Evolutionary conservation across 495 filamentous ascomycete genomes (phyloP), one percentile per base, ranked within the genome.

Genomic region (Neurospora discreta): DNA sequence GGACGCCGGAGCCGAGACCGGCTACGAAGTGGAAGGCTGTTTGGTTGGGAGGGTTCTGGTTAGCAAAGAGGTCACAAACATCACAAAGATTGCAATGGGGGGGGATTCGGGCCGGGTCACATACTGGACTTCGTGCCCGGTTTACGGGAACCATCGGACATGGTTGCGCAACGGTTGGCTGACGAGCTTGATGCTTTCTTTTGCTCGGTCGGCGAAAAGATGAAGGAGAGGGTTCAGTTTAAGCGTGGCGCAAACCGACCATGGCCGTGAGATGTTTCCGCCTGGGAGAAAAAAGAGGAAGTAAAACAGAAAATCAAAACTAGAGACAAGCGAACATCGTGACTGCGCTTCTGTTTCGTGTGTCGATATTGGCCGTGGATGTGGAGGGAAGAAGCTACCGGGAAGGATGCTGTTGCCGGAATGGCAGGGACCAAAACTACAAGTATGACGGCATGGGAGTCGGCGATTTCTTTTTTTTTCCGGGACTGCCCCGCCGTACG

Each of bases 1-100:
- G 86, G 69, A 96, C 86, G 77, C 95, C 95, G 0, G 94, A 97
- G 77, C 87, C 87, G 43, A 97, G 90, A 72, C 95, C 96, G 71
- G 94, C 95, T 72, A 89, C 81, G 83, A 98, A 96, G 84, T 97
- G 95, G 81, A 94, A 94, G 74, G 81, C 85, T 85, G 68, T 43
- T 30, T 16, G 42, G 18, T n/a, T 10, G 26, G 18, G 36, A 33
- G 26, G 30, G 18, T n/a, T 70, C 1, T 0, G 9, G 11, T 36
- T 30, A 71, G 70, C 23, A 13, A 20, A 74, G 72, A 38, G 39
- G 33, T 38, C 65, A 39, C 15, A 52, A 20, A 6, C 44, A 30
- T 23, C 16, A 38, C 33, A 69, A 18, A 18, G 40, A 42, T 38
- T n/a, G 40, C n/a, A 5, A 60, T 39, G 67, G 38, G 43, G 67